phyloP scores from a whole-genome alignment of 1,284 basidiomycete genomes.

The Malassezia furfur region DNA sequence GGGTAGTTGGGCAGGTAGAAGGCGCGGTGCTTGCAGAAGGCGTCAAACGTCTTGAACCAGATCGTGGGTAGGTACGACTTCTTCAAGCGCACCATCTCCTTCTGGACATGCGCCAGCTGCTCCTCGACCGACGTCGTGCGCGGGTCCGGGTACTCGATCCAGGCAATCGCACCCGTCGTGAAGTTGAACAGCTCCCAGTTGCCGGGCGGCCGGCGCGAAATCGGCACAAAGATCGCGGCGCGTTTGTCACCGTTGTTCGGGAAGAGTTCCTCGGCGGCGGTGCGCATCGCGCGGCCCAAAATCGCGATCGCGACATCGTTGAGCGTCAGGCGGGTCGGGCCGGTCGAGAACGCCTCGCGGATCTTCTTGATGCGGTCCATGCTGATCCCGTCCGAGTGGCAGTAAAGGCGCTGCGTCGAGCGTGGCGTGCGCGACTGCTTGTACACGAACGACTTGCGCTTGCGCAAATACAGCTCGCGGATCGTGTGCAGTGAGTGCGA shows the following conservation, averaged over 20 bases:
- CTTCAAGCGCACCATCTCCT: constrained; percentile 45
- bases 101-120: constrained; percentile 35
- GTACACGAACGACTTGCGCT: constrained; percentile 39
- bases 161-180: constrained; percentile 43
- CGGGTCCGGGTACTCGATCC: constrained; percentile 39
- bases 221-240: constrained; percentile 45
- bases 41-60: constrained; percentile 33
- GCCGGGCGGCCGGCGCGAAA: constrained; percentile 37
- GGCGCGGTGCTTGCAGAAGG: constrained; percentile 27
- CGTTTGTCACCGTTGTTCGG: constrained; percentile 36
- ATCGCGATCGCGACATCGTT: constrained; percentile 46
- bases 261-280: constrained; percentile 25
- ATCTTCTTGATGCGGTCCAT: constrained; percentile 45
- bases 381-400: constrained; percentile 39
- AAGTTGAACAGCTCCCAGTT: constrained; percentile 43
- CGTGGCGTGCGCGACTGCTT: constrained; percentile 21
- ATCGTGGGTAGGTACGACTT: constrained; percentile 35
- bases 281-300: constrained; percentile 30
- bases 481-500: constrained; percentile 32
- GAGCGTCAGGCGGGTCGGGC: constrained; percentile 34
- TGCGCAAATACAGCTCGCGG: constrained; percentile 42
- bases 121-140: constrained; percentile 25
- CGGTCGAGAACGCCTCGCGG: constrained; percentile 36
- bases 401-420: constrained; percentile 30
- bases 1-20: constrained; percentile 42